Evolutionary conservation across 306 rosid genomes (phyloP), one percentile per base, ranked within the genome.

Genomic region (Coriaria nepalensis): DNA sequence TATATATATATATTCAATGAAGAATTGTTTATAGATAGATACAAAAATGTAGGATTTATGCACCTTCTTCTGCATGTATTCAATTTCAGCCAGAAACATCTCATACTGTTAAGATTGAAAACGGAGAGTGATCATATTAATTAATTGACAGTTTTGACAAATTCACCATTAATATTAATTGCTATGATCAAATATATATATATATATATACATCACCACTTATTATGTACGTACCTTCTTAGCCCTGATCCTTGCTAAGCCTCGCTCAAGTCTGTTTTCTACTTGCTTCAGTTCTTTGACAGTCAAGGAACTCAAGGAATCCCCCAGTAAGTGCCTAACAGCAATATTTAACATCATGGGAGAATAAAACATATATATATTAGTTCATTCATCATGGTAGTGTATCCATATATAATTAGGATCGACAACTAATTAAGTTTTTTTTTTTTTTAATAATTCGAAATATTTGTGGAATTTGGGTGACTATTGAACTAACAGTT

Each of bases 281-380:
- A 88, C 60, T 63, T 88, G 97, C 75, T 88, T 84, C 4, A 74
- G 80, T 42, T 88, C 97, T 67, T 84, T 88, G 42, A 81, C 79
- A 6, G 69, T 76, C 32, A 88, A 67, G 43, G 86, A 65, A 77
- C 87, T 74, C 69, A 84, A 60, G 45, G 86, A 78, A 65, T 84
- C 97, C n/a, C 97, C 97, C 90, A 81, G 74, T 63, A 88, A 67
- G 68, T 81, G 81, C 80, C 97, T 88, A 58, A 55, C 67, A 50
- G 11, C 29, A 20, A 34, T 10, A 56, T 0, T 6, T 8, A 35
- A 8, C 14, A 8, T 5, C n/a, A n/a, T n/a, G n/a, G n/a, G 29
- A 37, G 7, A 0, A 2, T 35, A 6, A 32, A 13, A 50, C n/a
- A n/a, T n/a, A n/a, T n/a, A n/a, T n/a, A n/a, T n/a, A 20, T 20